Evolutionary conservation across 305 asterid genomes (phyloP).

Genomic region (Fraxinus sp.): DNA sequence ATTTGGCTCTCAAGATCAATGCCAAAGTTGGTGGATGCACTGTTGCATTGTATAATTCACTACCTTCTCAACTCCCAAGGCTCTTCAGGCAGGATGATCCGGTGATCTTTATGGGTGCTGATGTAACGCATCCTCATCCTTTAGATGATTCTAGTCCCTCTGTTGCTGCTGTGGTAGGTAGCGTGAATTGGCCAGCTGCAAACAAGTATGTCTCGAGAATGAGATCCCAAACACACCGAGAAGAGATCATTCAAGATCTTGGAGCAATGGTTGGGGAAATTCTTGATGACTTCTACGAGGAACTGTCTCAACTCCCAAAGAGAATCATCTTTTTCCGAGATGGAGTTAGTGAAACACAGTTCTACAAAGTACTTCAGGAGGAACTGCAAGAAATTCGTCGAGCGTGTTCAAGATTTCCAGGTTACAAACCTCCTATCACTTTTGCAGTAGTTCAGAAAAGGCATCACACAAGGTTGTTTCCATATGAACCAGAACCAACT

Average conservation of each 20-base stretch:
- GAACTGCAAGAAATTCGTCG: slow-evolving; percentile 60
- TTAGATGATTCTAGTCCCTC: slow-evolving; percentile 87
- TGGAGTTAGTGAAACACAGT: slow-evolving; percentile 92
- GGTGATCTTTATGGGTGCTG: slow-evolving; percentile 93
- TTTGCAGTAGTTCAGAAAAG: slow-evolving; percentile 84
- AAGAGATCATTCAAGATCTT: slow-evolving; percentile 84
- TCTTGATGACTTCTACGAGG: slow-evolving; percentile 59
- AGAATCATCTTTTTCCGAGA: slow-evolving; percentile 84
- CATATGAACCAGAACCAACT: slow-evolving; percentile 38
- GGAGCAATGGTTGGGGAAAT: slow-evolving; percentile 66
- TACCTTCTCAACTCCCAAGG: slow-evolving; percentile 77
- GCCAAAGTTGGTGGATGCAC: slow-evolving; percentile 95
- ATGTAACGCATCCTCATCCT: slow-evolving; percentile 95
- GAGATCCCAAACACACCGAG: slow-evolving; percentile 86
- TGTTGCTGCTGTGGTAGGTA: slow-evolving; percentile 94
- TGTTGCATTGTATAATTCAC: slow-evolving; percentile 67
- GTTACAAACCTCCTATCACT: slow-evolving; percentile 74
- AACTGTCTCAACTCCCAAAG: slow-evolving; percentile 53
- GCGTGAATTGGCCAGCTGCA: slow-evolving; percentile 89
- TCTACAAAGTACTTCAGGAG: slow-evolving; percentile 60
- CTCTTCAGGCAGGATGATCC: slow-evolving; percentile 63
- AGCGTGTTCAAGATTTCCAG: slow-evolving; percentile 59
- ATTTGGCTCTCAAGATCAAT: slow-evolving; percentile 88
- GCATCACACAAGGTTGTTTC: slow-evolving; percentile 84
- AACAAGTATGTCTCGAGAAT: slow-evolving; percentile 80